Evolutionary conservation across 1,284 basidiomycete genomes (phyloP).

Genomic region (Microstroma glucosiphilum): DNA sequence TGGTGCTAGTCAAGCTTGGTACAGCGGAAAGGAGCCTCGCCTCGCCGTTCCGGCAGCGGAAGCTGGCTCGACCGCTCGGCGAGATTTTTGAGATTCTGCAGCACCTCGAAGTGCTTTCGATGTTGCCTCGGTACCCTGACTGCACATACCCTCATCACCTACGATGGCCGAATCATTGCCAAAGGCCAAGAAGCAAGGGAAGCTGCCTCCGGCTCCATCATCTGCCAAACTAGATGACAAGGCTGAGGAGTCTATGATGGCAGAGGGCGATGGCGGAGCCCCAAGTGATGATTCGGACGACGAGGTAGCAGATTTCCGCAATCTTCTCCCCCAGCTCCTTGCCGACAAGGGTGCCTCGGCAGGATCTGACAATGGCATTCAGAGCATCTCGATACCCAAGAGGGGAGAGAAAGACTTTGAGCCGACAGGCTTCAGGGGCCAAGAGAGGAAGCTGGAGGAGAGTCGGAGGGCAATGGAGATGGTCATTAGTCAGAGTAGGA

Average conservation of each 20-base stretch:
- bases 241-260: neutral
- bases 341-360: neutral
- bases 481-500: slow-evolving; percentile 66
- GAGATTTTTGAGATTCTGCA: no score
- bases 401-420: slow-evolving; percentile 61
- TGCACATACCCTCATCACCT: no score
- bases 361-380: neutral
- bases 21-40: no score
- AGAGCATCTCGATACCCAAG: slow-evolving; percentile 32
- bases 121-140: no score
- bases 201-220: no score
- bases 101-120: no score
- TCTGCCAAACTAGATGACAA: no score
- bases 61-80: no score
- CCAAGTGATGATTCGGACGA: slow-evolving; percentile 12
- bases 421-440: slow-evolving; percentile 60
- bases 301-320: slow-evolving; percentile 13
- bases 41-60: no score
- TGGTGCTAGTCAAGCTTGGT: no score
- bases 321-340: slow-evolving; percentile 7
- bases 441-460: slow-evolving; percentile 72
- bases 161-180: no score
- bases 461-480: slow-evolving; percentile 79
- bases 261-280: neutral
- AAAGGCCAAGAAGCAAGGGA: no score